Base-by-base conservation (phyloP, 2,329 filamentous ascomycete genomes). In the Colletotrichum filicis region DNA sequence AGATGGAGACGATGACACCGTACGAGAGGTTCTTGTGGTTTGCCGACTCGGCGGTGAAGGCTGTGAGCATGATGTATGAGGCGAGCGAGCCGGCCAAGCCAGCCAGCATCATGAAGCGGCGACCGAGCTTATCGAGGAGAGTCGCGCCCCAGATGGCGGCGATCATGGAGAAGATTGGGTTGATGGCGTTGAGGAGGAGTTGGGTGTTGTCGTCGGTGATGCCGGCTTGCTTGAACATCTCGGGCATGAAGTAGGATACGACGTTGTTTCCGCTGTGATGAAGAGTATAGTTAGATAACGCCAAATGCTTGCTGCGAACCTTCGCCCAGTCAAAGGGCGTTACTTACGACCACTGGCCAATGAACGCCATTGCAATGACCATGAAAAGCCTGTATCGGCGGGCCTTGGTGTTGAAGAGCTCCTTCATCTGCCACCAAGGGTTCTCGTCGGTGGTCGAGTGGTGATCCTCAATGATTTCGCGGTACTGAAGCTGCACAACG, bases 341-440 rank as follows among this genome's bases (percentile, higher is more conserved):
- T 7, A 49, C 42, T 49, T 49, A 49, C 42, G 42, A 49, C 82
- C 84, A 85, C 75, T 87, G 86, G 0, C 86, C 86, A 68, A 90
- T 87, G 78, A 89, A 89, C 0, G 84, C 59, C 85, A 89, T 88
- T 19, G 80, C 81, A 30, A 89, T 79, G 2, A 89, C 85, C 78
- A 88, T 85, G 77, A 84, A 84, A 3, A 87, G 81, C 24, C 87
- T 80, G 77, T 89, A 89, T 19, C 85, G 82, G 46, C 84, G 83
- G 49, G 84, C 84, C 19, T 80, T 80, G 5, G 84, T 87, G 78
- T 88, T 86, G 78, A 85, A 82, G 22, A 90, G 81, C 74, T 88
- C 88, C 11, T 86, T 81, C 81, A 88, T 91, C 78, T 91, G 87
- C 88, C 88, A 91, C 85, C 87, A 91, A 2, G 86, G 83, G 76